Evolutionary conservation across 768 basidiomycete genomes (phyloP).

Genomic region (Suillus brevipes): DNA sequence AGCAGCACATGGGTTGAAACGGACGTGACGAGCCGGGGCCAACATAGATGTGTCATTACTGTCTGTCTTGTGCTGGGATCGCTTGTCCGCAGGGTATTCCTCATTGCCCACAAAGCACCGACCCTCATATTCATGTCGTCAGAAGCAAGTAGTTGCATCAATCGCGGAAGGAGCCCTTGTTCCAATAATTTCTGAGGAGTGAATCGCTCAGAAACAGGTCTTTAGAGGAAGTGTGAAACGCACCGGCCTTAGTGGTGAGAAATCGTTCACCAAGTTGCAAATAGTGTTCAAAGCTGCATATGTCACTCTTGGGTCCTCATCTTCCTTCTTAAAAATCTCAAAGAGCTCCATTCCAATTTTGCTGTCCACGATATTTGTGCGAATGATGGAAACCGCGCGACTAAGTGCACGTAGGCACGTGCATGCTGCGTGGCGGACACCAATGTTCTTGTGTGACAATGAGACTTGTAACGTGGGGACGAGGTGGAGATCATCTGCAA

Average conservation of each 20-base stretch:
- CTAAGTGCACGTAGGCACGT: slow-evolving; percentile 82
- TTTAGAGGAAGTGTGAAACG: slow-evolving; percentile 26
- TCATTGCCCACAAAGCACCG: slow-evolving; percentile 84
- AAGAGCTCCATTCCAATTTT: slow-evolving; percentile 76
- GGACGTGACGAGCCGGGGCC: slow-evolving; percentile 59
- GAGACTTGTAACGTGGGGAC: slow-evolving; percentile 54
- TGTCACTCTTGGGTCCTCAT: slow-evolving; percentile 70
- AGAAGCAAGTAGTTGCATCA: slow-evolving; percentile 57
- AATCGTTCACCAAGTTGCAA: slow-evolving; percentile 85
- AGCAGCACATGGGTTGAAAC: slow-evolving; percentile 20
- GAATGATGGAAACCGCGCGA: slow-evolving; percentile 74
- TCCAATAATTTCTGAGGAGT: slow-evolving; percentile 53
- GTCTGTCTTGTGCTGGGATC: slow-evolving; percentile 56
- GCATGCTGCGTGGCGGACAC: slow-evolving; percentile 83
- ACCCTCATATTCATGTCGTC: slow-evolving; percentile 58
- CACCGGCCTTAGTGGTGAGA: slow-evolving; percentile 76
- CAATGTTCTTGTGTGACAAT: slow-evolving; percentile 62
- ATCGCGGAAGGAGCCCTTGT: slow-evolving; percentile 62
- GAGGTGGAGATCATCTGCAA: slow-evolving; percentile 61
- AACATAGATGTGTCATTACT: slow-evolving; percentile 71
- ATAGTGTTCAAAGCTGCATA: slow-evolving; percentile 71
- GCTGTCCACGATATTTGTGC: slow-evolving; percentile 83
- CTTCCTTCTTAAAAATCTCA: slow-evolving; percentile 51
- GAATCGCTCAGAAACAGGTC: background rate
- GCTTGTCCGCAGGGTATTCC: slow-evolving; percentile 76